Percentiles rank a stretch among this genome's conserved stretches.
These are phyloP conservation scores for Fusarium luffae DNA, from an alignment of 2,329 filamentous ascomycete genomes.

Conservation along the genomic window DNA sequence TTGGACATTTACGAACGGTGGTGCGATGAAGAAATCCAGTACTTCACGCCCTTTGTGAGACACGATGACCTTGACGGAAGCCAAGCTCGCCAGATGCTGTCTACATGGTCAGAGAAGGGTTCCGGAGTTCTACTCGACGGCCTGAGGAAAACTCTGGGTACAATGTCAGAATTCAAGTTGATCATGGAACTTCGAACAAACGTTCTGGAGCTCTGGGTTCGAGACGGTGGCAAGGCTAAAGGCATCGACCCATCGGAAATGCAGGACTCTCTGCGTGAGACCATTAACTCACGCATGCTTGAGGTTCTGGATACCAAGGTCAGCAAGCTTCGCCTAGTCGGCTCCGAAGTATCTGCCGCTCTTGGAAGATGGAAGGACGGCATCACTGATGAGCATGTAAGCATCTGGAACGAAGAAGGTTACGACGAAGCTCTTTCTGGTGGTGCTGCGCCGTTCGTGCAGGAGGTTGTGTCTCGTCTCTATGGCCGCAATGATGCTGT, in stretches of 20 bases:
- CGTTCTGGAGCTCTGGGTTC: slow-evolving; percentile 80
- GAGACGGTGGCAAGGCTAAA: slow-evolving; percentile 70
- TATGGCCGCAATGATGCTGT: slow-evolving; percentile 78
- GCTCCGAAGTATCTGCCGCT: slow-evolving; percentile 70
- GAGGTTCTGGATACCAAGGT: slow-evolving; percentile 72
- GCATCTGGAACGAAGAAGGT: slow-evolving; percentile 75
- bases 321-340: slow-evolving; percentile 71
- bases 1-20: slow-evolving; percentile 82
- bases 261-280: slow-evolving; percentile 73
- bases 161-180: slow-evolving; percentile 72
- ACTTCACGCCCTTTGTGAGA: slow-evolving; percentile 88
- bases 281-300: slow-evolving; percentile 75
- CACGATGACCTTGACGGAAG: slow-evolving; percentile 77
- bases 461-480: slow-evolving; percentile 73
- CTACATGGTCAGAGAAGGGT: slow-evolving; percentile 71
- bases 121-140: slow-evolving; percentile 70
- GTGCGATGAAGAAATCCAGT: slow-evolving; percentile 84
- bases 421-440: slow-evolving; percentile 73
- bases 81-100: slow-evolving; percentile 70
- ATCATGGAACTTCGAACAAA: slow-evolving; percentile 76
- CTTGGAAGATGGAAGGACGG: slow-evolving; percentile 70
- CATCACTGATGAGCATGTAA: slow-evolving; percentile 60
- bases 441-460: slow-evolving; percentile 75
- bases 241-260: slow-evolving; percentile 76
- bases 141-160: slow-evolving; percentile 67